Conservation (phyloP, 176 grass and related monocot species). For the Aegilops tauschii region DNA sequence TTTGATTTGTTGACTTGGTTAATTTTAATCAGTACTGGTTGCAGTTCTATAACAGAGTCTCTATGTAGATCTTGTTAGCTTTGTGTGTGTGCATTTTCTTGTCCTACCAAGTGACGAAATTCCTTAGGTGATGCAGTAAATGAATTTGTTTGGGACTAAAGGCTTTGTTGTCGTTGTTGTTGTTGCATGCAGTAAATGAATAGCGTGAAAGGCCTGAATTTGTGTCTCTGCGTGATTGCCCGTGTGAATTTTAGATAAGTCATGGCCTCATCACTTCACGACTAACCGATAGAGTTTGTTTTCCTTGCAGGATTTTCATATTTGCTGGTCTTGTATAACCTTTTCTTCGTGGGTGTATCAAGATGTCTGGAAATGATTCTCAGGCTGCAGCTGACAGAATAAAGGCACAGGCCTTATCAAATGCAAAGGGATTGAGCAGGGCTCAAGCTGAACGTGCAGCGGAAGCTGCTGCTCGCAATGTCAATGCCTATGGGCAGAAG, state of each 20-base stretch:
- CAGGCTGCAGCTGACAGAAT: slow-evolving; percentile 61
- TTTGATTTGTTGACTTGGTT: not conserved
- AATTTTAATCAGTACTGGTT: not conserved
- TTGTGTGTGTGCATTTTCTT: not conserved
- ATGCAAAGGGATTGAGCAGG: slow-evolving; percentile 81
- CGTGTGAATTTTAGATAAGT: not conserved
- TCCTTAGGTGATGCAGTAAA: not conserved
- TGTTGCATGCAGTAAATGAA: not conserved
- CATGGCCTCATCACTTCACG: not conserved
- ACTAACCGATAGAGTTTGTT: not conserved
- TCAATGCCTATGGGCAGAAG: slow-evolving; percentile 97
- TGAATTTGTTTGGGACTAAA: not conserved
- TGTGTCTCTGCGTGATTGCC: not conserved
- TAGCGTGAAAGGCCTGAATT: not conserved
- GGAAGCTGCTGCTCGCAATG: slow-evolving; percentile 63
- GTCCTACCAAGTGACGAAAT: not conserved
- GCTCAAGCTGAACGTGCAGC: slow-evolving; percentile 86
- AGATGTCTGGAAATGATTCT: slow-evolving; percentile 70
- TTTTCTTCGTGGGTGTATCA: slow-evolving; percentile 3
- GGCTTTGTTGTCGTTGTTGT: no score
- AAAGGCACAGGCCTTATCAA: slow-evolving; percentile 62
- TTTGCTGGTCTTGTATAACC: not conserved
- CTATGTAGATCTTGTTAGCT: not conserved
- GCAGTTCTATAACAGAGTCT: not conserved
- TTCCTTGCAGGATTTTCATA: slow-evolving; percentile 14